Evolutionary conservation across 176 grass and related monocot species (phyloP).

Genomic region (Cenchrus americanus): DNA sequence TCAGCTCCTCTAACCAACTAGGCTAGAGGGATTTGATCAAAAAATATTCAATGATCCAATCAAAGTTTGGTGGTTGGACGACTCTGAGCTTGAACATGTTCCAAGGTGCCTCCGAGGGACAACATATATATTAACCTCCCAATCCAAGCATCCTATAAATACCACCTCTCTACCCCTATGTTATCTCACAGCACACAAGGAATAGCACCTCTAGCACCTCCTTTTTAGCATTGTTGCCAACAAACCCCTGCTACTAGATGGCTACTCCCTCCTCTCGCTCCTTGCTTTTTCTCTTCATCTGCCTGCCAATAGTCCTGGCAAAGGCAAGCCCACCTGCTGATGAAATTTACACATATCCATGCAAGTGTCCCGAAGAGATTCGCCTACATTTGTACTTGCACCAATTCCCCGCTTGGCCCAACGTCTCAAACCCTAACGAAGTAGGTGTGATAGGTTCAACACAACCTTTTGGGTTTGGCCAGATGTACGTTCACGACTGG

Average conservation of each 20-base stretch:
- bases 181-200: background rate
- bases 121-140: no score
- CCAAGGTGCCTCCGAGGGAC: no score
- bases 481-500: background rate
- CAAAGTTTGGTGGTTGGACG: no score
- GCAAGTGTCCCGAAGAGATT: background rate
- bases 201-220: no score
- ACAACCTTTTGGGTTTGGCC: background rate
- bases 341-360: background rate
- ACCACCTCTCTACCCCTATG: background rate
- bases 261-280: background rate
- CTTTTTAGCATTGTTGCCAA: no score
- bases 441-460: background rate
- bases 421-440: constrained; percentile 13
- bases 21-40: no score
- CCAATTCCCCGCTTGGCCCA: background rate
- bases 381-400: constrained; percentile 18
- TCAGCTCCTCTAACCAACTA: no score
- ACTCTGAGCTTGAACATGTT: no score
- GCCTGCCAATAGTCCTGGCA: background rate
- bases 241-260: background rate
- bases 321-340: background rate
- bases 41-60: no score
- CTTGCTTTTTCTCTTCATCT: background rate
- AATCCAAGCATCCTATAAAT: background rate